phyloP scores from a whole-genome alignment of 108 stramenopile species.

The Bacterosira constricta region DNA sequence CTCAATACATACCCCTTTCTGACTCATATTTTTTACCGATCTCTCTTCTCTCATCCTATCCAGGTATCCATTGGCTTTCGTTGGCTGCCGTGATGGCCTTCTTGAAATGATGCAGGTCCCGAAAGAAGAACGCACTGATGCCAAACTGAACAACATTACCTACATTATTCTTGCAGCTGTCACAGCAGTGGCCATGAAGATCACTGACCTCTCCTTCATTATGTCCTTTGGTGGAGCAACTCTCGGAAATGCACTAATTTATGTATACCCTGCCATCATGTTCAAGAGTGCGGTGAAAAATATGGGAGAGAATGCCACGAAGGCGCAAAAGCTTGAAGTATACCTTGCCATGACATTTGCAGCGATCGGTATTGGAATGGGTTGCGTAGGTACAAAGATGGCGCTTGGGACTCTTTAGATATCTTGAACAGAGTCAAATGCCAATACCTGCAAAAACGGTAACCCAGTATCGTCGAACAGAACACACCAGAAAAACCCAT shows the following conservation, averaged over 20 bases:
- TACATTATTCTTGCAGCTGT: constrained; percentile 46
- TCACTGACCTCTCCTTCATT: constrained; percentile 66
- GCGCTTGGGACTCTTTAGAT: constrained; percentile 45
- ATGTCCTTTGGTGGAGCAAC: constrained; percentile 82
- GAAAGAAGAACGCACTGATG: constrained; percentile 55
- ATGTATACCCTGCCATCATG: constrained; percentile 86
- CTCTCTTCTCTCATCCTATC: constrained; percentile 1
- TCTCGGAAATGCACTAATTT: constrained; percentile 80
- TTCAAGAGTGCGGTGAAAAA: constrained; percentile 59
- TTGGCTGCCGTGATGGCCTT: constrained; percentile 81
- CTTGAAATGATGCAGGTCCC: constrained; percentile 69
- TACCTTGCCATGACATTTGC: constrained; percentile 66
- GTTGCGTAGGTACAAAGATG: constrained; percentile 76
- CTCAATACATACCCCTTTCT: no score
- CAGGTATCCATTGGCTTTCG: constrained; percentile 91
- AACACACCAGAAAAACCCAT: background rate
- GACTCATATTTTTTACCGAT: background rate
- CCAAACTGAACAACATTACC: constrained; percentile 66
- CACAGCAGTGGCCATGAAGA: constrained; percentile 47
- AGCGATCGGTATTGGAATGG: constrained; percentile 78
- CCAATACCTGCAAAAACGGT: background rate
- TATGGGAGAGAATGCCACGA: constrained; percentile 55
- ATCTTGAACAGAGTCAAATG: background rate
- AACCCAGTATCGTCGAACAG: background rate
- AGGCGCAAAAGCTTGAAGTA: constrained; percentile 61